Evolutionary conservation across 768 basidiomycete species (phyloP).

Genomic region (Russula vinacea): DNA sequence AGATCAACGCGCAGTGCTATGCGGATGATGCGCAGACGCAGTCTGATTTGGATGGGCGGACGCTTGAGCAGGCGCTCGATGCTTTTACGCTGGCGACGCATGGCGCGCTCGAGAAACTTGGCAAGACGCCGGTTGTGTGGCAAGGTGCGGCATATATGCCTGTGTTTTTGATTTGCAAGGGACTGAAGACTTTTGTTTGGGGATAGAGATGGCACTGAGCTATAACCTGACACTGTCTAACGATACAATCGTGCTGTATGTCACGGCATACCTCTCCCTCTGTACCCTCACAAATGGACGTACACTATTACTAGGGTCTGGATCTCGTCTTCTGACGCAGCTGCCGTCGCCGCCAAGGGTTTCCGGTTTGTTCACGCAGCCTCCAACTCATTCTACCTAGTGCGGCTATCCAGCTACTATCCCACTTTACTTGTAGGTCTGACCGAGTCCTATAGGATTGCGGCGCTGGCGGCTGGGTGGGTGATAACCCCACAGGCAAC

Average conservation of each 20-base stretch:
- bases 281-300: not conserved
- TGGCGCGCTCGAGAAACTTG: constrained; percentile 46
- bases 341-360: constrained; percentile 57
- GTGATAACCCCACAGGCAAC: constrained; percentile 44
- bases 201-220: constrained; percentile 1
- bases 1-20: constrained; percentile 69
- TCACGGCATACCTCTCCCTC: not conserved
- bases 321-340: constrained; percentile 62
- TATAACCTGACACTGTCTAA: constrained; percentile 12
- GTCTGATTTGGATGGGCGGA: constrained; percentile 44
- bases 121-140: constrained; percentile 82
- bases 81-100: constrained; percentile 62
- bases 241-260: constrained; percentile 18
- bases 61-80: constrained; percentile 61
- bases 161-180: not conserved
- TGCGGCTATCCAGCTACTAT: constrained; percentile 26
- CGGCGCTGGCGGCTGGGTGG: constrained; percentile 70
- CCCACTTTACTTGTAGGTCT: not conserved
- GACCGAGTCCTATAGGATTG: constrained; percentile 50
- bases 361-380: constrained; percentile 64
- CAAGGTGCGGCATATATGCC: constrained; percentile 46
- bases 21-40: constrained; percentile 58
- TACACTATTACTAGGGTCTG: constrained; percentile 53
- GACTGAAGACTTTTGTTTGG: not conserved
- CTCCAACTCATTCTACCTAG: constrained; percentile 76